phyloP scores from a whole-genome alignment of 306 rosid species.

The Biancaea sappan region DNA sequence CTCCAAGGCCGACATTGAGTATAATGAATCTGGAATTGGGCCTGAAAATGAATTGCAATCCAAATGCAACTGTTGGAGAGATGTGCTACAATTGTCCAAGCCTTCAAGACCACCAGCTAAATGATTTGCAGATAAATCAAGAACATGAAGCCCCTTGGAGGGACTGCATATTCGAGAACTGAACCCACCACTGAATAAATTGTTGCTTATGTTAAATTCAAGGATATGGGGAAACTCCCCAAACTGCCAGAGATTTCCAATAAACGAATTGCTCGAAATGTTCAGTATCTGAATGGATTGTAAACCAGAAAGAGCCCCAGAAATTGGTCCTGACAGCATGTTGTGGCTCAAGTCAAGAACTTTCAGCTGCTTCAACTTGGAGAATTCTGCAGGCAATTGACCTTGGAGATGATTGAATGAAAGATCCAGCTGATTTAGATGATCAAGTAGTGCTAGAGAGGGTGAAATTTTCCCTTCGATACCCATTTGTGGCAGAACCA shows the following conservation, averaged over 20 bases:
- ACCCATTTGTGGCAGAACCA: slow-evolving; percentile 57
- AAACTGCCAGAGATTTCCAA: slow-evolving; percentile 42
- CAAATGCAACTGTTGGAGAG: slow-evolving; percentile 57
- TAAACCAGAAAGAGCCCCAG: slow-evolving; percentile 53
- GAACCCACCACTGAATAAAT: slow-evolving; percentile 65
- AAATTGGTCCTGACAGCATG: slow-evolving; percentile 55
- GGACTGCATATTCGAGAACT: slow-evolving; percentile 55
- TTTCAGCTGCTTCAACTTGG: slow-evolving; percentile 55
- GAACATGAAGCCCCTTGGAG: slow-evolving; percentile 53
- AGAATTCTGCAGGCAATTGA: slow-evolving; percentile 58
- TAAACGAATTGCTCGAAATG: slow-evolving; percentile 64
- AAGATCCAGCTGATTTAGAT: slow-evolving; percentile 59
- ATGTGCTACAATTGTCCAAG: slow-evolving; percentile 52
- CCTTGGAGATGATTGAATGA: slow-evolving; percentile 66
- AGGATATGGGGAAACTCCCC: slow-evolving; percentile 52
- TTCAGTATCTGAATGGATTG: slow-evolving; percentile 57
- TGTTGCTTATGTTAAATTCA: slow-evolving; percentile 71
- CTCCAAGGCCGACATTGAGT: slow-evolving; percentile 59
- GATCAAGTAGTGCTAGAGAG: slow-evolving; percentile 56
- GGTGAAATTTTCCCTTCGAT: slow-evolving; percentile 64
- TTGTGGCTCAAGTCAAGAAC: slow-evolving; percentile 76
- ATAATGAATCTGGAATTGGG: slow-evolving; percentile 60
- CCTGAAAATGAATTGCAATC: slow-evolving; percentile 62
- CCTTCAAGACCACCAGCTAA: slow-evolving; percentile 62
- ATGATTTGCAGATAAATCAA: slow-evolving; percentile 61